Evolutionary conservation across 1,284 basidiomycete genomes (phyloP).

Genomic region (Cerrena zonata): DNA sequence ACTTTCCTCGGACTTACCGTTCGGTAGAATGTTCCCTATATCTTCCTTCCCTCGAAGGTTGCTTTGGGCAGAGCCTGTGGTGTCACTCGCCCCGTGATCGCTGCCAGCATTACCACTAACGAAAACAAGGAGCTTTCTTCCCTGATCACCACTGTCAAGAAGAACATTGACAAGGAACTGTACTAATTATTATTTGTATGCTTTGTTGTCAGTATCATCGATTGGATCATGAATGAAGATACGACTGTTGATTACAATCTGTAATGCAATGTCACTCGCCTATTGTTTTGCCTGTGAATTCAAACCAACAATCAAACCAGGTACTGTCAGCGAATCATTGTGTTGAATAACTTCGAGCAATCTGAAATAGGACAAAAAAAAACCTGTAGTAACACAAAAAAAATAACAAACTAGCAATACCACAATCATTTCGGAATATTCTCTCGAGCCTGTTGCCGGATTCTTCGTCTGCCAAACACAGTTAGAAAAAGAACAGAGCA

Average conservation of each 20-base stretch:
- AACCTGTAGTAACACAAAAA: conserved; percentile 10
- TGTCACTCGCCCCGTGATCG: conserved; percentile 92
- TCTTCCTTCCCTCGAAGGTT: conserved; percentile 92
- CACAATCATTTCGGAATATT: conserved; percentile 69
- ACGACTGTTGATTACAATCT: too few relatives aligned
- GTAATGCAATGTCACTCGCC: too few relatives aligned
- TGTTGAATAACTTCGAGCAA: too few relatives aligned
- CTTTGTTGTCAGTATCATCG: too few relatives aligned
- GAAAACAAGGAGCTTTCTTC: conserved; percentile 88
- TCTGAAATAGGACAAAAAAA: not conserved
- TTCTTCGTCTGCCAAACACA: conserved; percentile 49
- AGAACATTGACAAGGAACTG: conserved; percentile 82
- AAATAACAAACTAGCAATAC: conserved; percentile 10
- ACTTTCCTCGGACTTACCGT: conserved; percentile 7
- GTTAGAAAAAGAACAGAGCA: not conserved
- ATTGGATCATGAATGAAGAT: too few relatives aligned
- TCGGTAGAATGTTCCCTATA: conserved; percentile 85
- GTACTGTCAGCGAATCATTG: too few relatives aligned
- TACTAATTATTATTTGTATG: too few relatives aligned
- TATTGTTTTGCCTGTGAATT: too few relatives aligned
- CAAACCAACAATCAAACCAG: too few relatives aligned
- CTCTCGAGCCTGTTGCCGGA: conserved; percentile 79
- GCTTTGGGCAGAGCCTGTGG: conserved; percentile 95
- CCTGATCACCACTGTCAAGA: conserved; percentile 88
- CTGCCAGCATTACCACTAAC: conserved; percentile 91